Evolutionary conservation across 108 stramenopile species (phyloP).

Genomic region (Licmophora abbreviata): DNA sequence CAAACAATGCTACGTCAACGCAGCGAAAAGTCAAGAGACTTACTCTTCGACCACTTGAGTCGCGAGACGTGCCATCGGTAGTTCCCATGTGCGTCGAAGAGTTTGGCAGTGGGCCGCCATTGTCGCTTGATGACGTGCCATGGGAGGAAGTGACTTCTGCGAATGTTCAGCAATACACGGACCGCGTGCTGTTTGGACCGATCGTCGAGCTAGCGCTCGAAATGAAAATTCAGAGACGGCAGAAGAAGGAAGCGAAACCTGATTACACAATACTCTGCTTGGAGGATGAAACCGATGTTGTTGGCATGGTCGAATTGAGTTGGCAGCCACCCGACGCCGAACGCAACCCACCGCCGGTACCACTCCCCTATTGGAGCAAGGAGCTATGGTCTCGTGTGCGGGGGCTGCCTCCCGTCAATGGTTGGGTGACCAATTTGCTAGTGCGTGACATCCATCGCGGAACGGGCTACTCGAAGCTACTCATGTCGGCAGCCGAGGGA

Average conservation of each 20-base stretch:
- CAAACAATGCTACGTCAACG: background rate
- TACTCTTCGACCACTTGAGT: conserved; percentile 16
- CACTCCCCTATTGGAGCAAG: conserved; percentile 38
- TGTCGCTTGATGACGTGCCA: conserved; percentile 3
- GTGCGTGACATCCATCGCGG: conserved; percentile 40
- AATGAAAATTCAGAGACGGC: conserved; percentile 6
- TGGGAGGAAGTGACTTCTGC: conserved; percentile 1
- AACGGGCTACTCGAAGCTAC: conserved; percentile 42
- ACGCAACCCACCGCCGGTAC: conserved; percentile 50
- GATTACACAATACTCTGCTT: conserved; percentile 4
- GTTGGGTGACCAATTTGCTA: conserved; percentile 59
- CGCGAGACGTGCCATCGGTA: conserved; percentile 12
- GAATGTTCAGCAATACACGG: conserved; percentile 17
- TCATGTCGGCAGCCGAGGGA: conserved; percentile 60
- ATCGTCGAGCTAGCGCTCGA: conserved; percentile 6
- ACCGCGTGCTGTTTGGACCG: conserved; percentile 13
- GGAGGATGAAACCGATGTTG: conserved; percentile 22
- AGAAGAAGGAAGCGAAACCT: conserved; percentile 11
- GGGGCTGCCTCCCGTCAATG: conserved; percentile 8
- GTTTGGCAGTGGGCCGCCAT: conserved; percentile 10
- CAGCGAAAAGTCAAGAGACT: conserved; percentile 1
- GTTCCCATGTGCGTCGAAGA: conserved; percentile 26
- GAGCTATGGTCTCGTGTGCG: conserved; percentile 2
- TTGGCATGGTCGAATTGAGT: conserved; percentile 59
- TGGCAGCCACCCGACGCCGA: conserved; percentile 52